Evolutionary conservation across 345 rosid species (phyloP), one percentile per base, ranked within the genome.

Genomic region (Litchi chinensis): DNA sequence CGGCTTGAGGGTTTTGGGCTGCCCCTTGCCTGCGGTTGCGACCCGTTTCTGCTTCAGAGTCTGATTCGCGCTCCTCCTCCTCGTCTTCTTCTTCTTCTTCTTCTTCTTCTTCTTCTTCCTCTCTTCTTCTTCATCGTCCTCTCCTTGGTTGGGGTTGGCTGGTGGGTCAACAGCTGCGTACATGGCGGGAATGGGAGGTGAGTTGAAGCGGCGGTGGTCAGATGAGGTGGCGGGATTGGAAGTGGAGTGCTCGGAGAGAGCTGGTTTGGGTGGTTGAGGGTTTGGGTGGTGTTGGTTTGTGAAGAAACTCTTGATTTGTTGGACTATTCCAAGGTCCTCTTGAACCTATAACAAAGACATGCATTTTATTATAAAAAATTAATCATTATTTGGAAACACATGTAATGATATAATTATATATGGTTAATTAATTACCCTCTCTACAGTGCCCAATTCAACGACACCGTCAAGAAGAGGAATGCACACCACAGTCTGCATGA

Each of bases 391-490:
- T 26, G 28, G 28, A 26, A 26, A 26, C 28, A 26, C 28, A 26
- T 26, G 0, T 26, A 46, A 3, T 46, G 12, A 5, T 46, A 7
- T 46, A 46, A 46, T 46, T 7, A 46, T 46, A 46, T 4, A 3
- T 40, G 39, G 5, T 6, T 26, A 11, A 46, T 24, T n/a, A 41
- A 50, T 63, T 81, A 93, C 98, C 98, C 87, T 93, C 10, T 88
- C 91, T 3, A 93, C 90, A 4, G 95, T 81, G 46, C 98, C 99
- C 26, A 97, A 73, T 77, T 97, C 99, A 74, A 97, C 89, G 4
- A 94, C 96, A 3, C 99, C 98, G 78, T 93, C 95, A 12, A 91
- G 89, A 63, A 97, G 83, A 43, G 99, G 98, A 80, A 94, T 90
- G 85, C 99, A 94, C 15, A 97, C 90, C 52, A 93, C 95, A 0